A percentile compares a stretch with the other conserved stretches of the same genome.
These are phyloP conservation scores for Aspergillus sp. DNA, from an alignment of 2,329 filamentous ascomycete species.

Conservation along the genomic window DNA sequence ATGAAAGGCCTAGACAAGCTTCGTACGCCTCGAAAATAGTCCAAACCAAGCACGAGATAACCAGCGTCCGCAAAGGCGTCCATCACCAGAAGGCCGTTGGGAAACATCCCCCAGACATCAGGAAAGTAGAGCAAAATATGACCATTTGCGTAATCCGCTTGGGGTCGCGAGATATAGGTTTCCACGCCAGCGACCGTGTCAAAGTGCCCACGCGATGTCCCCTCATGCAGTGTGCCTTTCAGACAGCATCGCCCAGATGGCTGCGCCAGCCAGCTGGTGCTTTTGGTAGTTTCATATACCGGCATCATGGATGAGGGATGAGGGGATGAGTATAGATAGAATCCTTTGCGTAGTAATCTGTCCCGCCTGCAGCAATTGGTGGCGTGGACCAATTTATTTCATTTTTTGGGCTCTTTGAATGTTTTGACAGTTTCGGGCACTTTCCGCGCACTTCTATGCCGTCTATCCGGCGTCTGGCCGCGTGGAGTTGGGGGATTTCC, in stretches of 20 bases:
- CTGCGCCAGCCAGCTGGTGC: too few species aligned
- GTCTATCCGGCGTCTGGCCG: too few species aligned
- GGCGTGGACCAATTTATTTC: too few species aligned
- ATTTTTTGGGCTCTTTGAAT: too few species aligned
- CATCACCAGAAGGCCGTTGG: neutral
- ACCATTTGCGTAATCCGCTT: neutral
- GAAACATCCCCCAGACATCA: neutral
- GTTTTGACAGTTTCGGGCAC: too few species aligned
- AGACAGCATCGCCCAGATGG: neutral
- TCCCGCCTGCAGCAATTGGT: too few species aligned
- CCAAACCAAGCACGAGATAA: neutral
- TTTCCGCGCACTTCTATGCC: too few species aligned
- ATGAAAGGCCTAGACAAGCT: neutral
- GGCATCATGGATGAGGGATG: too few species aligned
- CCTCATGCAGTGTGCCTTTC: neutral
- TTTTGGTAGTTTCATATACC: too few species aligned
- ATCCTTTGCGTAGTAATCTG: too few species aligned
- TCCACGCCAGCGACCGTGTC: neutral
- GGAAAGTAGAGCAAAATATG: constrained; percentile 2
- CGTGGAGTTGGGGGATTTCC: too few species aligned
- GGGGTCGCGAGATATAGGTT: neutral
- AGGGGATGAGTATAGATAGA: too few species aligned
- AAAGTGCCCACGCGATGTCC: neutral
- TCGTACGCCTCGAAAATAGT: neutral
- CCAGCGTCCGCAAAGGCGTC: constrained; percentile 2